These are phyloP conservation scores for Colletotrichum tropicale DNA, from an alignment of 2,329 filamentous ascomycete species.

Conservation along the genomic window DNA sequence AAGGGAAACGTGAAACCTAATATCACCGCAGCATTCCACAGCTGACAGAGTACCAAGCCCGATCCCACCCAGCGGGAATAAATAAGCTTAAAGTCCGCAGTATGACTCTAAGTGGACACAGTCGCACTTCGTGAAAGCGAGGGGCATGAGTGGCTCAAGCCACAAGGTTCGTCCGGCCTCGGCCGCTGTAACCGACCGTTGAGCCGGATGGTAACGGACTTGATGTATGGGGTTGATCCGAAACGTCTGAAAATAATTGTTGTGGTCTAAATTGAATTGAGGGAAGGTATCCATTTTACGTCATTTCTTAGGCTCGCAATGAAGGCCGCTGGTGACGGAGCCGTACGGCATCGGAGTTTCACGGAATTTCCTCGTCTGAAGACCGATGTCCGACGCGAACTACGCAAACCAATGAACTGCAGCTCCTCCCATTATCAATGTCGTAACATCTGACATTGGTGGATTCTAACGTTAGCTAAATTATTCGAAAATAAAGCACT, in stretches of 20 bases:
- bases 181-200: not conserved
- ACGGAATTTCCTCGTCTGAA: not conserved
- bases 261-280: not conserved
- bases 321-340: not conserved
- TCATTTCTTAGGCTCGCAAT: not conserved
- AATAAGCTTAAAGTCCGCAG: not conserved
- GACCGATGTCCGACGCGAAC: not conserved
- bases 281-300: not conserved
- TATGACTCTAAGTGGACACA: not conserved
- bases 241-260: not conserved
- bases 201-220: not conserved
- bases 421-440: not conserved
- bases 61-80: not conserved
- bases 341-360: not conserved
- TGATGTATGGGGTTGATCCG: not conserved
- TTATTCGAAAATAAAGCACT: not conserved
- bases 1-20: not conserved
- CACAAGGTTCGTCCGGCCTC: not conserved
- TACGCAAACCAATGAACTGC: not conserved
- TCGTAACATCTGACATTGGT: not conserved
- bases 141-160: not conserved
- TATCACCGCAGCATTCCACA: not conserved
- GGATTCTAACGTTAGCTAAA: not conserved
- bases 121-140: not conserved
- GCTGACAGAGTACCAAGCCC: not conserved